phyloP scores from a whole-genome alignment of 2,329 filamentous ascomycete genomes.

The Aspergillus eucalypticola region DNA sequence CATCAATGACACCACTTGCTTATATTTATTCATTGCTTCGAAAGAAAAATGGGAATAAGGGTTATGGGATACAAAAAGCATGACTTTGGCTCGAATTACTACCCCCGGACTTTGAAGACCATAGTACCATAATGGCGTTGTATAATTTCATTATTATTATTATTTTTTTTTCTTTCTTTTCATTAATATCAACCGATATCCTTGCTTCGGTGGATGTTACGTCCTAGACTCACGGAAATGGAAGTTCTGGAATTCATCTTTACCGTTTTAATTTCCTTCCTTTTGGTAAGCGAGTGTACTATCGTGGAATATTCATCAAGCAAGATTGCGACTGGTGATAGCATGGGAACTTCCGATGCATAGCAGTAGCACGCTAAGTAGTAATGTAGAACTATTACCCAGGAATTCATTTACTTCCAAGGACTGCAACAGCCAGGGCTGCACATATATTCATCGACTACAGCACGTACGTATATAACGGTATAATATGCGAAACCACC shows the following conservation, averaged over 20 bases:
- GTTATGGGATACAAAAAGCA: slow-evolving; percentile 20
- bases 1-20: slow-evolving; percentile 4
- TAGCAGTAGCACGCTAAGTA: too few relatives aligned
- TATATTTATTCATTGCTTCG: slow-evolving; percentile 20
- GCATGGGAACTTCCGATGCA: too few relatives aligned
- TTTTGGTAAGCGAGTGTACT: not conserved
- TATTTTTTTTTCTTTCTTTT: not conserved
- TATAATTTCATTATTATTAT: slow-evolving; percentile 11
- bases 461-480: not conserved
- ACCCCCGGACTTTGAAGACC: slow-evolving; percentile 7
- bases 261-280: not conserved
- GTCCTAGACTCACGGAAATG: not conserved
- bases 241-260: not conserved
- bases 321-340: too few relatives aligned
- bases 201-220: not conserved
- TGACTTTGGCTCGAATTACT: slow-evolving; percentile 7
- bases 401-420: too few relatives aligned
- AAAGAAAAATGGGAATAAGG: not conserved
- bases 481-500: not conserved
- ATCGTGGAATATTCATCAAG: too few relatives aligned
- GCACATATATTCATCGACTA: not conserved
- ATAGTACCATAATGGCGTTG: slow-evolving; percentile 13
- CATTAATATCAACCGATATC: too few relatives aligned
- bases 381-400: too few relatives aligned
- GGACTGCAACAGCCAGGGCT: too few relatives aligned